phyloP scores from a whole-genome alignment of 768 basidiomycete genomes.

The Collybiopsis luxurians region DNA sequence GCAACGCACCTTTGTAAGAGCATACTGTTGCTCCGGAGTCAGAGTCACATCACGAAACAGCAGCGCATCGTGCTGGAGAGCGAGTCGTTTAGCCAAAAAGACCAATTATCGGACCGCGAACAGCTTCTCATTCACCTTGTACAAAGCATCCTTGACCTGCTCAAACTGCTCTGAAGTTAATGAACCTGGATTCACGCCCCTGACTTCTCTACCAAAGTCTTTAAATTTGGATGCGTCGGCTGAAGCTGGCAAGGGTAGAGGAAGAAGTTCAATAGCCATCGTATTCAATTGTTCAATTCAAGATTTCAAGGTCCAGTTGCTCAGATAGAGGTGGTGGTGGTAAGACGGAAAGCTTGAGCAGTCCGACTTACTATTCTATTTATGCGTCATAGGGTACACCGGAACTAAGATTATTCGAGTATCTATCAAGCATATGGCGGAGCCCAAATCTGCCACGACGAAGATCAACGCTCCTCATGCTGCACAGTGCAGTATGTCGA shows the following conservation, averaged over 20 bases:
- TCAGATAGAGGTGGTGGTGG: neutral
- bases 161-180: conserved; percentile 60
- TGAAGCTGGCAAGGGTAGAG: conserved; percentile 70
- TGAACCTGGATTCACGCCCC: conserved; percentile 64
- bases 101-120: too few species aligned
- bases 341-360: neutral
- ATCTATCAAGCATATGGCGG: too few species aligned
- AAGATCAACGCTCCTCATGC: too few species aligned
- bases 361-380: neutral
- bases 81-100: conserved; percentile 1
- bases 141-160: conserved; percentile 68
- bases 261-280: conserved; percentile 68
- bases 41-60: conserved; percentile 71
- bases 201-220: conserved; percentile 76
- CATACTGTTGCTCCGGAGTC: conserved; percentile 81
- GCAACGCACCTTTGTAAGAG: conserved; percentile 69
- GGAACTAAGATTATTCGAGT: neutral
- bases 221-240: conserved; percentile 65
- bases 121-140: conserved; percentile 52
- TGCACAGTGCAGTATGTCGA: too few species aligned
- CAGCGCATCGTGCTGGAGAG: conserved; percentile 60
- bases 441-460: too few species aligned
- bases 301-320: too few species aligned
- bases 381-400: neutral
- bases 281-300: neutral